phyloP scores from a whole-genome alignment of 306 rosid species.

The Casuarina equisetifolia region DNA sequence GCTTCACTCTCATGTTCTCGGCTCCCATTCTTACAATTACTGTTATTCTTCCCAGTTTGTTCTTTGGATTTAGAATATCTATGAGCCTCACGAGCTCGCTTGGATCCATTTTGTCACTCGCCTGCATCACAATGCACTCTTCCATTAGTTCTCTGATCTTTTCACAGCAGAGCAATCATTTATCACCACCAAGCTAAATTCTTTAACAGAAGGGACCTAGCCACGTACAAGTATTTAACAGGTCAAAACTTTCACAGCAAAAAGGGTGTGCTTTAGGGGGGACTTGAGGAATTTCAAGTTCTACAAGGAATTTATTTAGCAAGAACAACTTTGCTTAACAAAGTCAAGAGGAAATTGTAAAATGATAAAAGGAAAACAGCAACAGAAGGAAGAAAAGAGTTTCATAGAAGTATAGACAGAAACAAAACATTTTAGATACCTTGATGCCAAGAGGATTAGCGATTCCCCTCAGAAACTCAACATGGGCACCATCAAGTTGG shows the following conservation, averaged over 20 bases:
- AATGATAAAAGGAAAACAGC: not conserved
- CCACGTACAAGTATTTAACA: not conserved
- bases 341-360: not conserved
- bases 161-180: not conserved
- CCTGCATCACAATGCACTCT: slow-evolving; percentile 33
- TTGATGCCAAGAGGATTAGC: slow-evolving; percentile 48
- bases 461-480: slow-evolving; percentile 47
- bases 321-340: not conserved
- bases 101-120: slow-evolving; percentile 49
- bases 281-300: not conserved
- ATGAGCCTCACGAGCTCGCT: slow-evolving; percentile 40
- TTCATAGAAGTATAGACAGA: not conserved
- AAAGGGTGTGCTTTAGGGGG: no score
- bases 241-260: not conserved
- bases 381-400: not conserved
- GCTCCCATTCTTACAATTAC: slow-evolving; percentile 49
- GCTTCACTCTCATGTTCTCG: slow-evolving; percentile 45
- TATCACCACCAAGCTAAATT: not conserved
- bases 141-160: not conserved
- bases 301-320: not conserved
- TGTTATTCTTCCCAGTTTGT: slow-evolving; percentile 40
- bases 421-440: slow-evolving; percentile 22
- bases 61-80: slow-evolving; percentile 40
- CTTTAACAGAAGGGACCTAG: not conserved
- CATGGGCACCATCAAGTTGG: slow-evolving; percentile 48